Evolutionary conservation across 768 basidiomycete species (phyloP).

Genomic region (Russula sp.): DNA sequence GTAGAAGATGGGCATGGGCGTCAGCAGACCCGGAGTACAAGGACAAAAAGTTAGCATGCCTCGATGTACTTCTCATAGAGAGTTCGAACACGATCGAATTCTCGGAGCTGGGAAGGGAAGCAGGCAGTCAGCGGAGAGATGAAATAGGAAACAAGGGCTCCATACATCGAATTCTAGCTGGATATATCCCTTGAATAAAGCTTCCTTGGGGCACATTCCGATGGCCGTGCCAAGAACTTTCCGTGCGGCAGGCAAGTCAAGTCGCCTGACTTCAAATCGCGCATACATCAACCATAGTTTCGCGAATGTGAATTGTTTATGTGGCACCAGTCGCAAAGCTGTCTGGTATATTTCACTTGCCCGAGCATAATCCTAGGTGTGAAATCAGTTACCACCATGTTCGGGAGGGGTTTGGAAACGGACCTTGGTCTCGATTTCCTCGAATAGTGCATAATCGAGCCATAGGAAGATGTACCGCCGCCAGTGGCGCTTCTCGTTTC

Average conservation of each 20-base stretch:
- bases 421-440: conserved; percentile 94
- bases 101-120: conserved; percentile 60
- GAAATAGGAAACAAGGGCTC: conserved; percentile 1
- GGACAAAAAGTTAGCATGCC: conserved; percentile 42
- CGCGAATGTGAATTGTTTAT: conserved; percentile 96
- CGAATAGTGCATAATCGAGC: conserved; percentile 94
- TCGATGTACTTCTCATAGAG: conserved; percentile 95
- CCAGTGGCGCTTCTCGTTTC: conserved; percentile 90
- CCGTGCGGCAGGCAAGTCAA: conserved; percentile 79
- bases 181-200: conserved; percentile 94
- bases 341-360: conserved; percentile 92
- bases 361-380: conserved; percentile 70
- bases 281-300: conserved; percentile 95
- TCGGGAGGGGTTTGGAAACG: conserved; percentile 24
- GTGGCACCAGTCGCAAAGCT: conserved; percentile 82
- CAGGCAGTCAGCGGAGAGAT: neutral
- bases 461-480: conserved; percentile 87
- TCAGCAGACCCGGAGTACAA: neutral
- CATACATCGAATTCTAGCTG: conserved; percentile 84
- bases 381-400: neutral
- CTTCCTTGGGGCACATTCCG: conserved; percentile 95
- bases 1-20: neutral
- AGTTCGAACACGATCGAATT: conserved; percentile 90
- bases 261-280: conserved; percentile 82
- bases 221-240: conserved; percentile 88